These are phyloP conservation scores for Achaetomiella virescens DNA, from an alignment of 495 filamentous ascomycete species.

Conservation along the genomic window DNA sequence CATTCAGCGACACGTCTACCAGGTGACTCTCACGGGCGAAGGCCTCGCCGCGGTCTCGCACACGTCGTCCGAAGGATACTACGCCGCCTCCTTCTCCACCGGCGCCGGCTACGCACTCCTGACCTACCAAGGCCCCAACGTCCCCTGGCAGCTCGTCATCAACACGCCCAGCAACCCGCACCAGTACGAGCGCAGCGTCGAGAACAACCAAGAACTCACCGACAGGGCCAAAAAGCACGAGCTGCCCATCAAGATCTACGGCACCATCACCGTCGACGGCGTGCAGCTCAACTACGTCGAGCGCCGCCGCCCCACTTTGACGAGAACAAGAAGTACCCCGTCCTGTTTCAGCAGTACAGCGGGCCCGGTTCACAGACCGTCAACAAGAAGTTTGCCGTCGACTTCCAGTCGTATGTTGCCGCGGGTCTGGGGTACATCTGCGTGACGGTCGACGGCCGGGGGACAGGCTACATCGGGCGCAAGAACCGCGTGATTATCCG, in stretches of 20 bases:
- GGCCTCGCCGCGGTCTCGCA: conserved; percentile 67
- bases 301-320: conserved; percentile 84
- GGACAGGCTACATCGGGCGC: conserved; percentile 86
- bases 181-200: conserved; percentile 60
- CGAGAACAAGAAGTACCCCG: conserved; percentile 77
- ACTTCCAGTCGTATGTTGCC: conserved; percentile 88
- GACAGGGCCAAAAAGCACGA: conserved; percentile 67
- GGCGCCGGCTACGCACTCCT: conserved; percentile 75
- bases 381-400: conserved; percentile 70
- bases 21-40: conserved; percentile 73
- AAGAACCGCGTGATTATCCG: conserved; percentile 74
- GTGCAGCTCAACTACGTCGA: conserved; percentile 82
- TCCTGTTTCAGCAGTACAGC: conserved; percentile 88
- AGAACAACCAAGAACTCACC: conserved; percentile 66
- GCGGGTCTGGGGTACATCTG: conserved; percentile 87
- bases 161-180: conserved; percentile 66
- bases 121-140: conserved; percentile 72
- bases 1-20: conserved; percentile 86
- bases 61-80: conserved; percentile 72
- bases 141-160: conserved; percentile 89
- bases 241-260: conserved; percentile 78
- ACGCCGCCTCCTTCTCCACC: conserved; percentile 77
- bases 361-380: conserved; percentile 88
- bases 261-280: conserved; percentile 66
- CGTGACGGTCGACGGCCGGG: conserved; percentile 88